Evolutionary conservation across 441 rosid species (phyloP).

Genomic region (Viola pubescens): DNA sequence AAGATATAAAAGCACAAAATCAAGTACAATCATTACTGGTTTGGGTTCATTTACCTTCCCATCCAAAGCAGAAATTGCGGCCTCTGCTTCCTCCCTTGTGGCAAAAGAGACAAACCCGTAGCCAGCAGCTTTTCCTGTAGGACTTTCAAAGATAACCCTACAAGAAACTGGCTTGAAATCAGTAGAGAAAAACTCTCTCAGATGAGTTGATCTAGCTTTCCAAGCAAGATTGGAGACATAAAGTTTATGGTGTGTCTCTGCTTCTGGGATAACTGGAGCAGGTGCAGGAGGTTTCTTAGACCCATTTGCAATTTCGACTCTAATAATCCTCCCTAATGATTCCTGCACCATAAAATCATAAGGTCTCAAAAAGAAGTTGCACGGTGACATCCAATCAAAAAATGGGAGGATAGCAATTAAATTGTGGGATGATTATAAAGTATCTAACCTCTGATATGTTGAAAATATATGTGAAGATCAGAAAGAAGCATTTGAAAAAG

Average conservation of each 20-base stretch:
- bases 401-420: not conserved
- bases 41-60: slow-evolving; percentile 53
- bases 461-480: not conserved
- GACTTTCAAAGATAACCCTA: slow-evolving; percentile 56
- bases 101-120: slow-evolving; percentile 84
- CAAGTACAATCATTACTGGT: not conserved
- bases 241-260: slow-evolving; percentile 63
- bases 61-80: slow-evolving; percentile 54
- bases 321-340: slow-evolving; percentile 63
- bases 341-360: slow-evolving; percentile 37
- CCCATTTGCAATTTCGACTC: slow-evolving; percentile 63
- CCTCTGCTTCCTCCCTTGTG: slow-evolving; percentile 80
- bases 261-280: slow-evolving; percentile 25
- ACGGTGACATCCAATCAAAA: not conserved
- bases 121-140: slow-evolving; percentile 65
- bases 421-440: not conserved
- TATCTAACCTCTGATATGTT: not conserved
- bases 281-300: slow-evolving; percentile 47
- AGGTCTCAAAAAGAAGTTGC: too few species aligned
- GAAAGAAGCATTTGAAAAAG: not conserved
- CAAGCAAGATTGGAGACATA: slow-evolving; percentile 80
- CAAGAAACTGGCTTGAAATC: slow-evolving; percentile 52
- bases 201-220: slow-evolving; percentile 75
- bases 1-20: not conserved
- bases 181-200: slow-evolving; percentile 59